Evolutionary conservation across 441 rosid species (phyloP), one percentile per base, ranked within the genome.

Genomic region (Erysimum pusillum): DNA sequence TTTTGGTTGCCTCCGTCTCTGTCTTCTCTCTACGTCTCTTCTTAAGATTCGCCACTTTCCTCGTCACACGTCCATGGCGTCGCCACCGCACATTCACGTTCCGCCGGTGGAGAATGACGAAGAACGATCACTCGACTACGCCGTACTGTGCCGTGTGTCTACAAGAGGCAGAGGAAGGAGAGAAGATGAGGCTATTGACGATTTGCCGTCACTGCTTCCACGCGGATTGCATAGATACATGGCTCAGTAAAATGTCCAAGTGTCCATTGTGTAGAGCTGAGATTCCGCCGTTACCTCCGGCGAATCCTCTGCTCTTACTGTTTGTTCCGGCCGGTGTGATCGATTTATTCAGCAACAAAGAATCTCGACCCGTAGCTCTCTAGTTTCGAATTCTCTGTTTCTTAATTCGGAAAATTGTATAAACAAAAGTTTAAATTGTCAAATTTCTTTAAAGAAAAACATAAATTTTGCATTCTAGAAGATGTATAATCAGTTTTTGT

Each of bases 181-280:
- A 78, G 36, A 78, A 49, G 25, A 66, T 78, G 73, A 65, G 69
- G 6, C 31, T 38, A 38, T 9, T 78, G 69, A 67, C 69, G 58
- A 36, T 46, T 38, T 78, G 74, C 15, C 62, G 62, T 0, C 81
- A 78, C 63, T 65, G 63, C 9, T 78, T 72, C 63, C 81, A 72
- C 35, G 69, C 58, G 4, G 69, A 78, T 10, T 78, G 77, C 18
- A 78, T 78, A 9, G 77, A 58, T 17, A 22, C 42, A 22, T 66
- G 81, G 81, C 56, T 78, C 3, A 0, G 39, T 17, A 44, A 39
- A 63, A 73, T 11, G 60, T 53, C 52, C 0, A 54, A 65, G 60
- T 79, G 78, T 73, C 75, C 82, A 4, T 38, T 79, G 63, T 79
- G 75, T 60, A 35, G 78, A 67, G 74, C 70, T 42, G 41, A 73